Conservation (phyloP, 306 rosid species). For the Potentilla sterilis region DNA sequence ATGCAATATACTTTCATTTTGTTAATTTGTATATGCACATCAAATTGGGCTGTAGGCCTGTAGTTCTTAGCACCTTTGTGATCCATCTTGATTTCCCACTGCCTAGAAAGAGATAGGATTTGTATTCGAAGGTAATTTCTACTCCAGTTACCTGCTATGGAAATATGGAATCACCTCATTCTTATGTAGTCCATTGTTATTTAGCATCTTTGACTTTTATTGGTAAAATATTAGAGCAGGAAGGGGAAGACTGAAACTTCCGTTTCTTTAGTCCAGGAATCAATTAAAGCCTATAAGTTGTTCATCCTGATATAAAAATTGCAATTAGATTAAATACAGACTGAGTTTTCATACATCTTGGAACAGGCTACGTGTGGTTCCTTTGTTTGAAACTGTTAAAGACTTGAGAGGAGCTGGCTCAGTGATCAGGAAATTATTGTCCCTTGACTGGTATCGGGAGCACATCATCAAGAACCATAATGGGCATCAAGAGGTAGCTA, state of each 20-base stretch:
- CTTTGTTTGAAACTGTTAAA: slow-evolving; percentile 91
- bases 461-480: slow-evolving; percentile 76
- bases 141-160: not conserved
- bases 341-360: slow-evolving; percentile 16
- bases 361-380: slow-evolving; percentile 86
- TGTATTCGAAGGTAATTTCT: not conserved
- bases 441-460: slow-evolving; percentile 84
- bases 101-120: not conserved
- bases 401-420: slow-evolving; percentile 91
- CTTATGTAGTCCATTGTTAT: not conserved
- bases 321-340: slow-evolving; percentile 10
- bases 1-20: not conserved
- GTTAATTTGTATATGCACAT: not conserved
- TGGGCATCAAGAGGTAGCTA: slow-evolving; percentile 83
- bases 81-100: slow-evolving; percentile 2
- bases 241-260: not conserved
- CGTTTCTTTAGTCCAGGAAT: not conserved
- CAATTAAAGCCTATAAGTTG: not conserved
- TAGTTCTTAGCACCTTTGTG: not conserved
- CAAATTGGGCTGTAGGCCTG: not conserved
- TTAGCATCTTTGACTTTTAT: not conserved
- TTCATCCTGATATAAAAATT: not conserved
- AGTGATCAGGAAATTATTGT: slow-evolving; percentile 69
- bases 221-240: not conserved
- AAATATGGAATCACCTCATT: not conserved